Conservation (phyloP, 2,329 filamentous ascomycete genomes). For the Colletotrichum ledebouriae region DNA sequence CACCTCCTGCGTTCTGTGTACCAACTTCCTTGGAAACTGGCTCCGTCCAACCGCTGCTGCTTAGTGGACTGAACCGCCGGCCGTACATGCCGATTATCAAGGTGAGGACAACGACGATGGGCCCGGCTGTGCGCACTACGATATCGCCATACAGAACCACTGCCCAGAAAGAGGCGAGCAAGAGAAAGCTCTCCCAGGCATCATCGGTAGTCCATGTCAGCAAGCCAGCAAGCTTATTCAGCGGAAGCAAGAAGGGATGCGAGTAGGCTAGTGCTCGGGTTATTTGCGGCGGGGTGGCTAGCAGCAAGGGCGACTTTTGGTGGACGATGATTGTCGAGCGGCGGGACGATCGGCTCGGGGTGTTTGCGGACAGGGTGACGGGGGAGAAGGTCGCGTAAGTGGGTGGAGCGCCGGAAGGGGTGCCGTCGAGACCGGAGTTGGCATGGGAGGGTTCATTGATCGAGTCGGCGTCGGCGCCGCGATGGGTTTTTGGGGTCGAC, state of each 20-base stretch:
- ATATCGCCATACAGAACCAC: constrained; percentile 87
- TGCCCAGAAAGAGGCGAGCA: constrained; percentile 89
- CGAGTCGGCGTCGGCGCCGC: constrained; percentile 52
- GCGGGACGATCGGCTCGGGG: constrained; percentile 72
- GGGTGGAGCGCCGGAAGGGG: constrained; percentile 64
- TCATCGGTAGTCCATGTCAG: constrained; percentile 95
- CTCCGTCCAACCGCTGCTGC: constrained; percentile 81
- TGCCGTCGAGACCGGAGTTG: constrained; percentile 51
- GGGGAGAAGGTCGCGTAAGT: constrained; percentile 94
- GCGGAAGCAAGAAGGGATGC: constrained; percentile 90
- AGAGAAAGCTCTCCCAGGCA: constrained; percentile 95
- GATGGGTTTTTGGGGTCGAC: constrained; percentile 59
- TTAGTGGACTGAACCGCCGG: constrained; percentile 88
- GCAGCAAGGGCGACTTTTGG: constrained; percentile 92
- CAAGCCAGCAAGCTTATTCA: constrained; percentile 88
- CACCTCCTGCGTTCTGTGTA: constrained; percentile 34
- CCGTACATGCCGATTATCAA: constrained; percentile 95
- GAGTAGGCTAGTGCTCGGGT: constrained; percentile 95
- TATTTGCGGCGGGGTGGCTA: constrained; percentile 94
- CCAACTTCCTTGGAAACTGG: constrained; percentile 52
- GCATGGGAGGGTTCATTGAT: constrained; percentile 50
- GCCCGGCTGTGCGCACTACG: constrained; percentile 84
- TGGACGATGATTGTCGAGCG: constrained; percentile 94
- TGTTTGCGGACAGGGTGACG: constrained; percentile 77
- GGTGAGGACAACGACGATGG: constrained; percentile 81